Evolutionary conservation across 2,329 filamentous ascomycete genomes (phyloP), one percentile per base, ranked within the genome.

Genomic region (Fusarium pilosicola): DNA sequence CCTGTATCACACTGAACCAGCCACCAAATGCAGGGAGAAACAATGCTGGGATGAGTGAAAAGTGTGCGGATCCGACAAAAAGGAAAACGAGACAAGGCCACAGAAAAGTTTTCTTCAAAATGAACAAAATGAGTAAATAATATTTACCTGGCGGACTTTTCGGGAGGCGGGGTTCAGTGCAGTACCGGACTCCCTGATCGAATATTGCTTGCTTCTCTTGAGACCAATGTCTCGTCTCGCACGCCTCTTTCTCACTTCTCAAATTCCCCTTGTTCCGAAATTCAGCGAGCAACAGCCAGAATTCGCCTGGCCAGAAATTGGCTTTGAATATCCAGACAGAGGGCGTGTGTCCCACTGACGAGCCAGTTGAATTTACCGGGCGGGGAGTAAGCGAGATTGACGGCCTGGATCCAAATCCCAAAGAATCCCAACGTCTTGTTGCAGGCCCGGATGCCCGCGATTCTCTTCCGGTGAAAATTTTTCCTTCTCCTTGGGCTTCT

Each of bases 301-400:
- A 69, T 70, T 75, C 65, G 60, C 51, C 60, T 65, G 68, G 59
- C 58, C 63, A 55, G 51, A 41, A 55, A 39, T 55, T 55, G 51
- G 36, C 36, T 41, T 41, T 41, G 34, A 74, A 67, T 41, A 34
- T 34, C 17, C 17, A 51, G 55, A 69, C 64, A 65, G 34, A 41
- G 41, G 58, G 57, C 55, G 68, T 61, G 68, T 65, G 68, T 65
- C 61, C 76, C 74, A 77, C 76, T 59, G 67, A 63, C 73, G 68
- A 76, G 74, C 68, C 75, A 75, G 78, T 78, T 73, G 77, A 81
- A 80, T 80, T 81, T 81, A 79, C 77, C 78, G 68, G 68, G 78
- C 75, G 77, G 78, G 68, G 71, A 72, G 73, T 76, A 78, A 82
- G 80, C 80, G 80, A 82, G 78, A 82, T 82, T 74, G 80, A 82